These are phyloP conservation scores for Geotrichum armillariae DNA, from an alignment of 1,139 yeast genomes.

Conservation along the genomic window DNA sequence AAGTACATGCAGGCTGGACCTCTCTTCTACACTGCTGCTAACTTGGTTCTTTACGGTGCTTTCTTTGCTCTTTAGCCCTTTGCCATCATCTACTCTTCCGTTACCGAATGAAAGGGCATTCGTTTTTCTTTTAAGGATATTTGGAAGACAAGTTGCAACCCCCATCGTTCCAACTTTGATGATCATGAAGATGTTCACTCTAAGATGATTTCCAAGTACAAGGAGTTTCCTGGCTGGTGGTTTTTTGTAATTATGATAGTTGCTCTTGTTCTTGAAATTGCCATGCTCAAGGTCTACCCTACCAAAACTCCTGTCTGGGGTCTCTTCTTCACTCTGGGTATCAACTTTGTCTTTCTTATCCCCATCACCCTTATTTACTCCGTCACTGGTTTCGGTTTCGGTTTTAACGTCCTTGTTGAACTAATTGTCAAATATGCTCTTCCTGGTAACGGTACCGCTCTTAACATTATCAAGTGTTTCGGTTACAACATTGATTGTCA, in stretches of 20 bases:
- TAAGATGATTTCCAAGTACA: conserved; percentile 50
- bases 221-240: conserved; percentile 66
- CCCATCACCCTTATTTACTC: conserved; percentile 49
- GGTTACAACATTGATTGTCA: conserved; percentile 62
- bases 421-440: conserved; percentile 61
- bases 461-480: conserved; percentile 54
- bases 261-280: conserved; percentile 50
- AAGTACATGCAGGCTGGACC: conserved; percentile 44
- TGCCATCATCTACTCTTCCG: conserved; percentile 26
- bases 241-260: conserved; percentile 48
- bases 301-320: conserved; percentile 53
- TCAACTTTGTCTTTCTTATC: conserved; percentile 54
- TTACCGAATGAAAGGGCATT: conserved; percentile 27
- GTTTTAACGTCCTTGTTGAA: conserved; percentile 55
- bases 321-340: conserved; percentile 55
- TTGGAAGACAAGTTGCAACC: conserved; percentile 34
- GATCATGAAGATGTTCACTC: conserved; percentile 22
- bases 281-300: conserved; percentile 48
- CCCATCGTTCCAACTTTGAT: conserved; percentile 38
- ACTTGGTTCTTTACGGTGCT: conserved; percentile 40
- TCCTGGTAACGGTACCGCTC: conserved; percentile 61
- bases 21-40: conserved; percentile 47
- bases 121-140: conserved; percentile 20
- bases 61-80: conserved; percentile 35
- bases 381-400: conserved; percentile 52